Evolutionary conservation across 2,329 filamentous ascomycete genomes (phyloP).

Genomic region (Apiospora kogelbergensis): DNA sequence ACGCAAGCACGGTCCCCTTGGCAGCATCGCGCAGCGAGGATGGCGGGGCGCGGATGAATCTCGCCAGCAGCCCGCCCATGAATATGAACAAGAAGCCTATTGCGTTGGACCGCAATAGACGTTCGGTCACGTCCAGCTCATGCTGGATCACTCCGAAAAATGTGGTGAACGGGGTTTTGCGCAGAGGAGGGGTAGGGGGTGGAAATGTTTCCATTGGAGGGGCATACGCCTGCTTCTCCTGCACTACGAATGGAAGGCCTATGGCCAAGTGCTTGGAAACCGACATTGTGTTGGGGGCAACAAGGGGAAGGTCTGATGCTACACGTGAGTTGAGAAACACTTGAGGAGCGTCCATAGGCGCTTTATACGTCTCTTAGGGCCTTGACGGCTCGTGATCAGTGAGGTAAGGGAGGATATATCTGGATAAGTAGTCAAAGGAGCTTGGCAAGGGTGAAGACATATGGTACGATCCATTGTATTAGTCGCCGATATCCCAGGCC

Average conservation of each 20-base stretch:
- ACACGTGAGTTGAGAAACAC: no score
- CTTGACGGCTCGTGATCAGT: no score
- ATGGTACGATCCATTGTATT: no score
- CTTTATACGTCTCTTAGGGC: no score
- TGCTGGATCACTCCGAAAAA: background rate
- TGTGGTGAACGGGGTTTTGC: background rate
- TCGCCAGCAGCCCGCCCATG: background rate
- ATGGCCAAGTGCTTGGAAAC: no score
- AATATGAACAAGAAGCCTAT: background rate
- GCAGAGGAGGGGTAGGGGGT: background rate
- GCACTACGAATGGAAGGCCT: background rate
- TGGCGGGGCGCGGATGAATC: background rate
- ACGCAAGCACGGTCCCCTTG: background rate
- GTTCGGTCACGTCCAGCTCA: background rate
- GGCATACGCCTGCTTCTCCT: background rate
- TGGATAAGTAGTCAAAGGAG: no score
- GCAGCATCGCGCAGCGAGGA: background rate
- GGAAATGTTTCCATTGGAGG: background rate
- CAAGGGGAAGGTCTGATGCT: no score
- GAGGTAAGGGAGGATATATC: no score
- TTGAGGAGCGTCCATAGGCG: no score
- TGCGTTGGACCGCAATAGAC: background rate
- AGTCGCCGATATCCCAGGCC: no score
- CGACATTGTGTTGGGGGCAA: no score
- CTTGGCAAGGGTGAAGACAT: no score